Evolutionary conservation across 228 moss, liverwort and hornwort species (phyloP).

Genomic region (Sphagnum magellanicum): DNA sequence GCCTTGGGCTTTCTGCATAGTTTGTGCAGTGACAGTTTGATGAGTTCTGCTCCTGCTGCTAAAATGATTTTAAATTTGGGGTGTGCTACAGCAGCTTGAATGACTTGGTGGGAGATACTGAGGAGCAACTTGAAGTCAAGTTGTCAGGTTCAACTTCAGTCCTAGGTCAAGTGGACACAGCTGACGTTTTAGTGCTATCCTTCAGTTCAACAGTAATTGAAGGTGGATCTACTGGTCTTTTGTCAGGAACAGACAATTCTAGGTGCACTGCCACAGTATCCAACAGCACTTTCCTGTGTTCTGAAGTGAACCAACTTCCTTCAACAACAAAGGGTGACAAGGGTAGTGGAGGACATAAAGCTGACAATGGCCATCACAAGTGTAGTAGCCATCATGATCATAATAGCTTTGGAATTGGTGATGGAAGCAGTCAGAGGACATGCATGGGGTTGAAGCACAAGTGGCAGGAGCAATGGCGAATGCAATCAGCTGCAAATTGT

Average conservation of each 20-base stretch:
- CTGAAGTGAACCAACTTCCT: not conserved
- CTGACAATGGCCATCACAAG: not conserved
- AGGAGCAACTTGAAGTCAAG: slow-evolving; percentile 9
- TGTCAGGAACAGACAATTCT: slow-evolving; percentile 15
- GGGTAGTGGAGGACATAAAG: not conserved
- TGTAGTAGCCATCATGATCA: not conserved
- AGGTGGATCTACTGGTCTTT: slow-evolving; percentile 9
- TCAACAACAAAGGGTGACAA: not conserved
- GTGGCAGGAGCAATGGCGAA: slow-evolving; percentile 51
- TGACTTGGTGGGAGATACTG: not conserved
- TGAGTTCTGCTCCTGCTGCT: no score
- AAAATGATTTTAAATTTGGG: no score
- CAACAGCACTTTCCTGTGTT: not conserved
- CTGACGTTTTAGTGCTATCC: slow-evolving; percentile 15
- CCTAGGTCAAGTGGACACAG: slow-evolving; percentile 10
- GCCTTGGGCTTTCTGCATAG: no score
- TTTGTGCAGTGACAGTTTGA: no score
- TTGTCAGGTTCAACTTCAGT: slow-evolving; percentile 8
- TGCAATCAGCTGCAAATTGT: slow-evolving; percentile 37
- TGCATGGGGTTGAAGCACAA: slow-evolving; percentile 59
- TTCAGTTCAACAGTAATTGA: slow-evolving; percentile 14
- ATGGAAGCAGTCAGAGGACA: slow-evolving; percentile 32
- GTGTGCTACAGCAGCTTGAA: no score
- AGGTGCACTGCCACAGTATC: not conserved
- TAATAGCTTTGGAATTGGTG: not conserved